Percentiles rank a stretch among this genome's conserved stretches.
phyloP scores from a whole-genome alignment of 148 eudicot species.

The Cornus florida region DNA sequence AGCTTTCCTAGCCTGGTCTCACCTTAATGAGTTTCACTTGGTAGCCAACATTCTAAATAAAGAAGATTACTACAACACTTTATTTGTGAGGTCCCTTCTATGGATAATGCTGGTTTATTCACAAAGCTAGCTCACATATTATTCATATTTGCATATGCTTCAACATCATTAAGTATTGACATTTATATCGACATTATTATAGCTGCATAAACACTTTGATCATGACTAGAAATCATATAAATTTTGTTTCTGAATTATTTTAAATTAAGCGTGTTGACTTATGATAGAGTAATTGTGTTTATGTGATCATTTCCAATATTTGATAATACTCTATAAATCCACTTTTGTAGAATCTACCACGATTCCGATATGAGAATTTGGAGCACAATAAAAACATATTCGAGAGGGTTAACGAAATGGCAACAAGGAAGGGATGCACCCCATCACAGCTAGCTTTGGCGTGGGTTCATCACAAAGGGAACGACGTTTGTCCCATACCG shows the following conservation, averaged over 20 bases:
- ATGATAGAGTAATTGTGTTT: not conserved
- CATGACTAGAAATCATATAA: not conserved
- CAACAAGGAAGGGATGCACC: not conserved
- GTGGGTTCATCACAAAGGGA: not conserved
- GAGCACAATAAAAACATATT: not conserved
- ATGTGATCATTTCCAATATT: not conserved
- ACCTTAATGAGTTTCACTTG: no score
- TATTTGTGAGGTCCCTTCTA: not conserved
- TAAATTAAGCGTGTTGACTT: not conserved
- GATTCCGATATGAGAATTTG: not conserved
- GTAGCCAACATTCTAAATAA: no score
- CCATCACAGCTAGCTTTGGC: slow-evolving; percentile 6
- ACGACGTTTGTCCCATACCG: slow-evolving; percentile 3
- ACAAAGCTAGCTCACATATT: no score
- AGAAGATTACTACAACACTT: no score
- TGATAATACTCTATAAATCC: not conserved
- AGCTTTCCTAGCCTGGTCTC: no score
- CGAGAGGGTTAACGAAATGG: not conserved
- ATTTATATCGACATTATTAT: no score
- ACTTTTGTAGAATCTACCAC: not conserved
- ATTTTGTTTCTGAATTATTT: not conserved
- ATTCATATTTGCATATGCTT: no score
- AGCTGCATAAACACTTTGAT: not conserved
- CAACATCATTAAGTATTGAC: no score
- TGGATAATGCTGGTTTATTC: no score